Conservation (phyloP, 495 filamentous ascomycete genomes). For the Sordaria brevicollis region DNA sequence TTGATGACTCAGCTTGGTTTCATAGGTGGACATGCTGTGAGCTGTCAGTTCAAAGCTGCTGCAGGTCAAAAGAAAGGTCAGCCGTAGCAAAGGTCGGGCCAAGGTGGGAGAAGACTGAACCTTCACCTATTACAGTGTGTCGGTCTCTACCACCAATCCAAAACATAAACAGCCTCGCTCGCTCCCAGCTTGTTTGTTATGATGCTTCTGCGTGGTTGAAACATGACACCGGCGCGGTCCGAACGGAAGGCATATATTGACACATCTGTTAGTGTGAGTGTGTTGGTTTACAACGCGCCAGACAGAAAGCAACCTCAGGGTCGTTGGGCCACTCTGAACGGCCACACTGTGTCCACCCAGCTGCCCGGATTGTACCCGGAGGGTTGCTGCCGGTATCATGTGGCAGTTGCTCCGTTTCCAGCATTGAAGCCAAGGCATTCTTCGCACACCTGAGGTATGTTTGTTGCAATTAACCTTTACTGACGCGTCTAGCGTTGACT, state of each 20-base stretch:
- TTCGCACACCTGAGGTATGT: background rate
- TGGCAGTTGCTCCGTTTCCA: background rate
- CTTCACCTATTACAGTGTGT: background rate
- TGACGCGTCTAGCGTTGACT: background rate
- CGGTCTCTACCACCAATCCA: conserved; percentile 2
- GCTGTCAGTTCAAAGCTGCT: background rate
- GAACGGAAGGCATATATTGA: conserved; percentile 5
- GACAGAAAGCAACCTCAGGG: background rate
- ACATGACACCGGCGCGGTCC: conserved; percentile 2
- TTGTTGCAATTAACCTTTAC: background rate
- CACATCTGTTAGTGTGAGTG: background rate
- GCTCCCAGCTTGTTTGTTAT: background rate
- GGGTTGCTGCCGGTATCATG: background rate
- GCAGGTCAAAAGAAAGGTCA: background rate
- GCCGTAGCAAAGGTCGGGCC: background rate
- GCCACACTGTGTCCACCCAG: background rate
- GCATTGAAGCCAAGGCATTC: background rate
- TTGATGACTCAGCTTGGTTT: conserved; percentile 9
- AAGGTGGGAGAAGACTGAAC: background rate
- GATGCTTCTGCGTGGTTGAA: background rate
- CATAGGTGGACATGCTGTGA: conserved; percentile 1
- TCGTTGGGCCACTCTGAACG: background rate
- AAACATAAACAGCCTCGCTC: background rate
- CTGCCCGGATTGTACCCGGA: background rate
- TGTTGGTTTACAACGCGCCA: background rate